Conservation (phyloP, 2,329 filamentous ascomycete species). For the Colletotrichum scovillei region DNA sequence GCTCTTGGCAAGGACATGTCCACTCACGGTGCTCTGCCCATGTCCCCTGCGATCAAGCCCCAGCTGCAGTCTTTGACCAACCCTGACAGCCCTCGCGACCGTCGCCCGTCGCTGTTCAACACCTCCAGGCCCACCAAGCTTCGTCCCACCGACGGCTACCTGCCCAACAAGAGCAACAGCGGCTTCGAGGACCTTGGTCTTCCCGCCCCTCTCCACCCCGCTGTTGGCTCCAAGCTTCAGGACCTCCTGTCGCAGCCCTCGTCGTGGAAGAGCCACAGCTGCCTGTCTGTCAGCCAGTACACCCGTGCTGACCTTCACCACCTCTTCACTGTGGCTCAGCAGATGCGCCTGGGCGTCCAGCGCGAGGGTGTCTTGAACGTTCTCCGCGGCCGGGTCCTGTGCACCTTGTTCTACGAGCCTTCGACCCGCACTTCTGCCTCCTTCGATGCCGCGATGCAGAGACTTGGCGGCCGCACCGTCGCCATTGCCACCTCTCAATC, state of each 20-base stretch:
- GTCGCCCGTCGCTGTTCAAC: constrained; percentile 45
- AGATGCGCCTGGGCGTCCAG: constrained; percentile 96
- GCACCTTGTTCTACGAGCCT: constrained; percentile 97
- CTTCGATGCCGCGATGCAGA: constrained; percentile 98
- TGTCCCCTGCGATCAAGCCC: constrained; percentile 70
- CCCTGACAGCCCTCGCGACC: constrained; percentile 49
- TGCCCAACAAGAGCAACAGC: constrained; percentile 14
- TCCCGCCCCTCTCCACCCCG: constrained; percentile 59
- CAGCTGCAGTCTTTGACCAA: constrained; percentile 52
- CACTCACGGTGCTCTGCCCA: constrained; percentile 66
- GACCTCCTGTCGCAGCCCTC: constrained; percentile 80
- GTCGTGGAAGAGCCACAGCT: constrained; percentile 88
- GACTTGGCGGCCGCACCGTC: constrained; percentile 89
- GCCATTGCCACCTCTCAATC: constrained; percentile 85
- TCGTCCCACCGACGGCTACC: constrained; percentile 38
- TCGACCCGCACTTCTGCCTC: constrained; percentile 95
- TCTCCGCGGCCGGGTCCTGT: constrained; percentile 86
- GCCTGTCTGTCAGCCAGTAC: constrained; percentile 93
- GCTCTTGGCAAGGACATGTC: constrained; percentile 81
- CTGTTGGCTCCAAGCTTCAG: constrained; percentile 71
- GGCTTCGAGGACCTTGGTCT: constrained; percentile 58
- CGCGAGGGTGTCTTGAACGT: constrained; percentile 89
- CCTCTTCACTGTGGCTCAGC: constrained; percentile 95
- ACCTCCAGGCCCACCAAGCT: constrained; percentile 45
- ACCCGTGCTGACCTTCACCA: constrained; percentile 87